Evolutionary conservation across 257 asterid genomes (phyloP).

Genomic region (Nicotiana tabacum): DNA sequence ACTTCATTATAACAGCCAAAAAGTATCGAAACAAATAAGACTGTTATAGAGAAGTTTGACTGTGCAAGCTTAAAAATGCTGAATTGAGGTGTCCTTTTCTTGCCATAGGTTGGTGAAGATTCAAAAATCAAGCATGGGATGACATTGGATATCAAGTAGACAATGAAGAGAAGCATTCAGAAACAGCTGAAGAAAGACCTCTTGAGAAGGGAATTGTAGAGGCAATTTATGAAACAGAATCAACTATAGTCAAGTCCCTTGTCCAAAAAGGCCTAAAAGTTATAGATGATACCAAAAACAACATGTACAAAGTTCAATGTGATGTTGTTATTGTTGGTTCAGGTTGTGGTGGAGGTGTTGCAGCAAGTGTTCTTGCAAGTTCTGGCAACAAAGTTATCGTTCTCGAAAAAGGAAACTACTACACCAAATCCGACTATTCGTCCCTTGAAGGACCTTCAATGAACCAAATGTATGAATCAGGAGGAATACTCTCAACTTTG

Average conservation of each 20-base stretch:
- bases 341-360: slow-evolving; percentile 90
- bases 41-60: no score
- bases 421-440: slow-evolving; percentile 50
- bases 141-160: slow-evolving; percentile 69
- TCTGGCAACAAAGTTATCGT: slow-evolving; percentile 72
- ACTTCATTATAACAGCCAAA: no score
- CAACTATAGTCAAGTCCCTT: slow-evolving; percentile 37
- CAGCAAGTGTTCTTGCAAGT: slow-evolving; percentile 64
- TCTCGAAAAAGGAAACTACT: slow-evolving; percentile 80
- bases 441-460: slow-evolving; percentile 76
- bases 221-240: slow-evolving; percentile 38
- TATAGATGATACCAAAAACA: slow-evolving; percentile 21
- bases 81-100: background rate
- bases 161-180: slow-evolving; percentile 10
- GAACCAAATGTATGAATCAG: slow-evolving; percentile 54
- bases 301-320: slow-evolving; percentile 41
- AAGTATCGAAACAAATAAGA: no score
- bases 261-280: slow-evolving; percentile 45
- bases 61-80: background rate
- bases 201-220: slow-evolving; percentile 70
- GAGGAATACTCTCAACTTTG: slow-evolving; percentile 58
- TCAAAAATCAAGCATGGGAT: slow-evolving; percentile 64
- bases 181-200: slow-evolving; percentile 33
- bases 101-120: slow-evolving; percentile 52
- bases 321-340: slow-evolving; percentile 83